These are phyloP conservation scores for Pichia sp. DNA, from an alignment of 1,139 yeast genomes.

Conservation along the genomic window DNA sequence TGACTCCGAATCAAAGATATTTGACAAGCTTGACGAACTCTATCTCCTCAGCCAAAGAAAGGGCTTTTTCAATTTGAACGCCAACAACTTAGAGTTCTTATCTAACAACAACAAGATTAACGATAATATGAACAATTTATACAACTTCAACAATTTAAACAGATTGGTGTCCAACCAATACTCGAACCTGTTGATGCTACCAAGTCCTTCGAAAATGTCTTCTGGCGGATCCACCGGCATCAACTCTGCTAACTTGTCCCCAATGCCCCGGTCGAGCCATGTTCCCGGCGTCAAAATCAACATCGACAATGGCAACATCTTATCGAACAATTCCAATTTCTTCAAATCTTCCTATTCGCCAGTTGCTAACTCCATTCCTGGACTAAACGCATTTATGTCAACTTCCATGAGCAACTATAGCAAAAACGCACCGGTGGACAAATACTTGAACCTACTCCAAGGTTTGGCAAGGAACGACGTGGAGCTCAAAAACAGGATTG, in stretches of 20 bases:
- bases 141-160: slow-evolving; percentile 28
- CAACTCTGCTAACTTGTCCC: slow-evolving; percentile 13
- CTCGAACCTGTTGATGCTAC: slow-evolving; percentile 23
- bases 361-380: slow-evolving; percentile 19
- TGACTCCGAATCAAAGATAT: slow-evolving; percentile 25
- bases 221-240: neutral
- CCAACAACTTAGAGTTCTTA: slow-evolving; percentile 29
- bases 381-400: slow-evolving; percentile 16
- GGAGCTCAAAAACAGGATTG: slow-evolving; percentile 28
- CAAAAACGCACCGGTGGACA: slow-evolving; percentile 26
- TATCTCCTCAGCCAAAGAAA: slow-evolving; percentile 29
- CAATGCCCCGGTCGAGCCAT: slow-evolving; percentile 11
- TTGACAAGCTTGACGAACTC: slow-evolving; percentile 29
- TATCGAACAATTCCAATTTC: slow-evolving; percentile 2
- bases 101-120: slow-evolving; percentile 27
- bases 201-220: slow-evolving; percentile 10
- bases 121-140: slow-evolving; percentile 24
- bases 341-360: slow-evolving; percentile 13
- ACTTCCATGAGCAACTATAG: neutral
- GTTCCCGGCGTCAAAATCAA: neutral
- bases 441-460: slow-evolving; percentile 25
- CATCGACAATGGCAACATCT: neutral
- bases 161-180: slow-evolving; percentile 24
- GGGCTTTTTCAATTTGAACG: slow-evolving; percentile 29
- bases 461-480: slow-evolving; percentile 31